phyloP scores from a whole-genome alignment of 768 basidiomycete species.

The Macrolepiota fuliginosa region DNA sequence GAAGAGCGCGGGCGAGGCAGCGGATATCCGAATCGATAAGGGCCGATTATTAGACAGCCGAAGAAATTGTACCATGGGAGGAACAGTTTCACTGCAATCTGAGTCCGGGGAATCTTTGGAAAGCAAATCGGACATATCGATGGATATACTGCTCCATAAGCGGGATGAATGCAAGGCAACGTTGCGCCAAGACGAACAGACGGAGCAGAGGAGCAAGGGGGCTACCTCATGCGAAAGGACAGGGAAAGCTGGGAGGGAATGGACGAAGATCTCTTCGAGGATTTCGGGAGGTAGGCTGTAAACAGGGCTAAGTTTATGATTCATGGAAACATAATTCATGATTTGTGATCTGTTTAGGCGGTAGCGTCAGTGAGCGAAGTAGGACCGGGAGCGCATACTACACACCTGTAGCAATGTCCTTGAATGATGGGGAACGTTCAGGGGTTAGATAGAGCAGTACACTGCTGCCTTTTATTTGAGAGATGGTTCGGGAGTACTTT shows the following conservation, averaged over 20 bases:
- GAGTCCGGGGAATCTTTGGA: background rate
- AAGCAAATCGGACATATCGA: constrained; percentile 1
- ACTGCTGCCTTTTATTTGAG: background rate
- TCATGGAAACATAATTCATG: background rate
- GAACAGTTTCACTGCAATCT: background rate
- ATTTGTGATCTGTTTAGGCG: background rate
- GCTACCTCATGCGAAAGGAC: background rate
- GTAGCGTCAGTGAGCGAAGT: background rate
- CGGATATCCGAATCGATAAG: background rate
- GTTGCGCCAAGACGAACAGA: constrained; percentile 5
- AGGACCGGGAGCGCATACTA: background rate
- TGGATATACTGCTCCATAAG: constrained; percentile 5
- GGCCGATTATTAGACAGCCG: background rate
- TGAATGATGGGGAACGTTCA: background rate
- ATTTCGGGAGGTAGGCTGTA: constrained; percentile 4
- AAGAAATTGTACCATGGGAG: background rate
- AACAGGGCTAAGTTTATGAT: background rate
- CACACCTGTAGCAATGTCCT: background rate
- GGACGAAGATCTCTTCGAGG: constrained; percentile 3
- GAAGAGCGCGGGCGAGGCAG: background rate
- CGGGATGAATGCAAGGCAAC: constrained; percentile 1
- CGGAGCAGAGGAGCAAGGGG: constrained; percentile 4
- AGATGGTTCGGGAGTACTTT: background rate
- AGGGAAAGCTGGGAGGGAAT: background rate
- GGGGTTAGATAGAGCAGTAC: background rate